Evolutionary conservation across 2,329 filamentous ascomycete species (phyloP), one percentile per base, ranked within the genome.

Genomic region (Lojkania enalia): DNA sequence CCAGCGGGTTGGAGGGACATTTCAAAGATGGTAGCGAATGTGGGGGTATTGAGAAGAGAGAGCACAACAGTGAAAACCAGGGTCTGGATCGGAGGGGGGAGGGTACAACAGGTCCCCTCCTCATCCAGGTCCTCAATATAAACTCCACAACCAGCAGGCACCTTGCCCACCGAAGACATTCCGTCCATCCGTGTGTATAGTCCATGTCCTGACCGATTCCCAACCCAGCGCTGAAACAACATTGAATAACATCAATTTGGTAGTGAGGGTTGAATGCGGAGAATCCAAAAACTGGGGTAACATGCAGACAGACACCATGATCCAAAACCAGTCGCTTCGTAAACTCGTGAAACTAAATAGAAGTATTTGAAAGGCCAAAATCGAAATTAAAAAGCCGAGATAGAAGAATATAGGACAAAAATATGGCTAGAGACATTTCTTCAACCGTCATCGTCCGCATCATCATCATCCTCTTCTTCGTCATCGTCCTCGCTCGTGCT

Each of bases 401-500:
- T 20, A 16, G 35, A 33, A 37, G 35, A 41, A 44, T 36, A 6
- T 4, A 35, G 44, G 37, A 29, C 23, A 44, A 47, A 35, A 41
- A 42, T 23, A 25, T 20, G 2, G 42, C 15, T 29, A 21, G 42
- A 19, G 19, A 42, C 19, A 19, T 15, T 7, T 29, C 31, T 42
- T 57, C 58, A 68, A 47, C 62, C 63, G 38, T 74, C 71, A 36
- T 75, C 77, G 48, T 79, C 77, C 41, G 76, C 77, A 53, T 78
- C 78, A 25, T 77, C 77, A 12, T 57, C 70, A 20, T 79, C 77
- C 20, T 71, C 66, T 42, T 76, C n/a, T n/a, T n/a, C 74, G 45
- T 80, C 77, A 37, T 77, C 77, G 42, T 77, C 77, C 41, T 80
- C 78, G 49, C 74, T 78, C 15, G 72, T 73, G 49, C 72, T 77